Conservation (phyloP, 257 asterid species). For the Fraxinus excelsior region DNA sequence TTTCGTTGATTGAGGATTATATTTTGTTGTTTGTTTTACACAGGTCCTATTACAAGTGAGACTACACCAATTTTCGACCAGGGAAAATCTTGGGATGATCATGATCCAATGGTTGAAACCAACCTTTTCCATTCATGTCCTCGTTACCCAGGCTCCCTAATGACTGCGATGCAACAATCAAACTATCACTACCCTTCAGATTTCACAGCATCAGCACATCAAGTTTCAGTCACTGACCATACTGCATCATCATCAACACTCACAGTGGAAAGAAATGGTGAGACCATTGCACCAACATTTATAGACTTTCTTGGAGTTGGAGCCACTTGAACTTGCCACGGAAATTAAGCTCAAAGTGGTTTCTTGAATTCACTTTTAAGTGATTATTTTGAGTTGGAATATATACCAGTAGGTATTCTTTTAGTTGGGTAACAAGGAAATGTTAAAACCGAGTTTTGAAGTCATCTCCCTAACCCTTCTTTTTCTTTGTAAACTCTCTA, state of each 20-base stretch:
- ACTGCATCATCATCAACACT: slow-evolving; percentile 21
- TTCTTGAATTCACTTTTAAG: slow-evolving; percentile 16
- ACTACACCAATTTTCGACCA: slow-evolving; percentile 49
- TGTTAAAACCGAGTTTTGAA: slow-evolving; percentile 3
- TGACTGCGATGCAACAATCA: slow-evolving; percentile 33
- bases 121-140: slow-evolving; percentile 23
- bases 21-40: not conserved
- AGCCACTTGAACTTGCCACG: slow-evolving; percentile 45
- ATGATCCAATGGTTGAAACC: slow-evolving; percentile 26
- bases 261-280: slow-evolving; percentile 39
- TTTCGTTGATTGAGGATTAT: too few species aligned
- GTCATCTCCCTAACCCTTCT: slow-evolving; percentile 20
- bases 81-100: slow-evolving; percentile 41
- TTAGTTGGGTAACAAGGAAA: slow-evolving; percentile 31
- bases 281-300: slow-evolving; percentile 53
- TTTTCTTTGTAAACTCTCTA: slow-evolving; percentile 29
- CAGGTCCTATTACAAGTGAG: slow-evolving; percentile 57
- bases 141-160: slow-evolving; percentile 10
- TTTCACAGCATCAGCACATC: slow-evolving; percentile 31
- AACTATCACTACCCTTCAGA: slow-evolving; percentile 43
- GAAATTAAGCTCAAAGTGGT: slow-evolving; percentile 19
- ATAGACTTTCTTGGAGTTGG: slow-evolving; percentile 97
- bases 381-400: slow-evolving; percentile 17
- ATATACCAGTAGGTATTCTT: slow-evolving; percentile 28
- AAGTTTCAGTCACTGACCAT: slow-evolving; percentile 29